Base-by-base conservation (phyloP, 1,284 basidiomycete species). In the Rhodotorula glutinis region DNA sequence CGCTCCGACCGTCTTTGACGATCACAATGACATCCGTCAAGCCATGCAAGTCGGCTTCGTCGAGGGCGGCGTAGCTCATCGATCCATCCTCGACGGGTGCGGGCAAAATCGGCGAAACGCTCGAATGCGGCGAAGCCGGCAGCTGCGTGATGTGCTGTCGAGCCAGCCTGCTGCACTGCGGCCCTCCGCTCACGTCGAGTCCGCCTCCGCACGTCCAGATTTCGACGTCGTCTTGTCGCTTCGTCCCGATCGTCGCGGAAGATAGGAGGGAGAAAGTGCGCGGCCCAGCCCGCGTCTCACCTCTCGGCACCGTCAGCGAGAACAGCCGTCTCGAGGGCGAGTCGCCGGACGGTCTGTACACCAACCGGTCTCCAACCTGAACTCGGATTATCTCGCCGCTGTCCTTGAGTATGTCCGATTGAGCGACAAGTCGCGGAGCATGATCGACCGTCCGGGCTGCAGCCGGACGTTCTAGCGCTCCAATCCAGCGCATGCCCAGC, bases 201-300 rank as follows among this genome's bases (percentile, higher is more conserved):
- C n/a, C 11, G n/a, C 19, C 23, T 30, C n/a, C 14, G 51, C 62
- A 63, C 10, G 52, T 51, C 53, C 53, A 69, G 2, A 71, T 66
- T 30, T 73, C 62, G 29, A 68, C 65, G 8, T 4, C 2, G 10
- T 62, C 53, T 13, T 58, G 53, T 33, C 57, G 33, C 3, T 54
- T 40, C 11, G 55, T n/a, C 11, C 72, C 72, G 30, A 71, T 62
- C 3, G 46, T 25, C 0, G 65, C 62, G 0, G 64, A 65, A 7
- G 71, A 69, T 10, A 73, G 54, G 14, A 73, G 52, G 29, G 66
- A 63, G 49, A 73, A 71, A 13, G 53, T 54, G 11, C 53, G 41
- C 10, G 59, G 46, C 0, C 62, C 60, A 33, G 64, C 55, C 30
- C 57, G 65, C 7, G 61, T 69, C n/a, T 43, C 16, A n/a, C 46